phyloP scores from a whole-genome alignment of 441 rosid species.

The Populus trichocarpa region DNA sequence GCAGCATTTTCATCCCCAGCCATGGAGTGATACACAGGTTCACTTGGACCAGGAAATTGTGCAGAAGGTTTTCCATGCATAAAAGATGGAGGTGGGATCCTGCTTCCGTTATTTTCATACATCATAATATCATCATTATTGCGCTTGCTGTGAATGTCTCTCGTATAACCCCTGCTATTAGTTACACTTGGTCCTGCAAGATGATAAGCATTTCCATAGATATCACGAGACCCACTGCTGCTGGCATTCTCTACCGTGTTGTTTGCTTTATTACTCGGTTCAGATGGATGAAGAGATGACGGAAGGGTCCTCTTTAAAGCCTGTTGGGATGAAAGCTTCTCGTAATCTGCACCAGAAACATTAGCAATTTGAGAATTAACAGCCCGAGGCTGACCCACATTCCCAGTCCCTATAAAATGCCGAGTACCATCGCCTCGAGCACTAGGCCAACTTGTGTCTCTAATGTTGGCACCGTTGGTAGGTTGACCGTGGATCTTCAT shows the following conservation, averaged over 20 bases:
- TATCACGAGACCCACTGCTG: constrained; percentile 31
- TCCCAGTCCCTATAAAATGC: constrained; percentile 34
- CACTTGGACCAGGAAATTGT: constrained; percentile 49
- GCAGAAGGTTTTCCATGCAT: constrained; percentile 42
- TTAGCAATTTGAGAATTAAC: constrained; percentile 53
- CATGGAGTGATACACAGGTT: constrained; percentile 38
- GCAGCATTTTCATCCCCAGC: constrained; percentile 53
- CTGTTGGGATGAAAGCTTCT: constrained; percentile 60
- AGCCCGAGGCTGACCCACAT: constrained; percentile 28
- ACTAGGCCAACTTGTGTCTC: constrained; percentile 22
- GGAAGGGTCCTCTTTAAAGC: constrained; percentile 76
- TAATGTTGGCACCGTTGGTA: constrained; percentile 18
- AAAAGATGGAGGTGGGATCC: constrained; percentile 67
- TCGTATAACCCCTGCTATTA: constrained; percentile 43
- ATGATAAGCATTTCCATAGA: constrained; percentile 31
- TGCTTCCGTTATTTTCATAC: constrained; percentile 52
- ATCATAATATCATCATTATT: constrained; percentile 41
- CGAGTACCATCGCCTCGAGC: constrained; percentile 34
- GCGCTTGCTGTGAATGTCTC: constrained; percentile 36
- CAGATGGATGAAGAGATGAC: constrained; percentile 34
- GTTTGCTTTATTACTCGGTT: constrained; percentile 22
- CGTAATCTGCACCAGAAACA: constrained; percentile 43
- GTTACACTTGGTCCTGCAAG: constrained; percentile 39
- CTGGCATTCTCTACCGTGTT: constrained; percentile 28
- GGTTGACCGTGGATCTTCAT: constrained; percentile 22